Conservation (phyloP, 1,284 basidiomycete species). For the Chiua sp. region DNA sequence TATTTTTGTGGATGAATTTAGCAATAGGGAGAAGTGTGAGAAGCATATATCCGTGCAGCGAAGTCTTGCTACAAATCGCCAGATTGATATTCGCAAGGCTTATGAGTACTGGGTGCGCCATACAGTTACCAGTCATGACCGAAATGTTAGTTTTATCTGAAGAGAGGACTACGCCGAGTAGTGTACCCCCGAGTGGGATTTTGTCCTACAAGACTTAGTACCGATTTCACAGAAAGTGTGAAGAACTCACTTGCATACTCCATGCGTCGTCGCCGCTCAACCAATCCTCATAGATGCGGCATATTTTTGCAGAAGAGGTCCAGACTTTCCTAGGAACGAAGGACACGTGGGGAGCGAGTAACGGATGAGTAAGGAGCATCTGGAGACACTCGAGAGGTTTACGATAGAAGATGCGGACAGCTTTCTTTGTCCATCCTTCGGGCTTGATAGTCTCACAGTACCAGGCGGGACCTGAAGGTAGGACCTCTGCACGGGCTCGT, state of each 20-base stretch:
- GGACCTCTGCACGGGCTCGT: background rate
- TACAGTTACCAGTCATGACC: conserved; percentile 31
- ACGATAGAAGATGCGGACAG: background rate
- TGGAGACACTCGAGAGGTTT: conserved; percentile 2
- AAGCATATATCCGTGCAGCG: conserved; percentile 33
- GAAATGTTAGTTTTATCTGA: background rate
- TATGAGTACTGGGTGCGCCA: background rate
- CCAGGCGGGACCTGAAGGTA: background rate
- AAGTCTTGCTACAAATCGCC: conserved; percentile 35
- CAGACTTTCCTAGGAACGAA: conserved; percentile 8
- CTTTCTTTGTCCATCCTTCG: background rate
- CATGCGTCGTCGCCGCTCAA: background rate
- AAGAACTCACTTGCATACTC: background rate
- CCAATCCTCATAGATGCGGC: conserved; percentile 1
- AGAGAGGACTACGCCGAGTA: conserved; percentile 7
- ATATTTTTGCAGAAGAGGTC: background rate
- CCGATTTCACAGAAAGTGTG: background rate
- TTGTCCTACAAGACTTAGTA: background rate
- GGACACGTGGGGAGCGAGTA: background rate
- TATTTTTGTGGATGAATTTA: conserved; percentile 24
- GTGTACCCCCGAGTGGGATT: background rate
- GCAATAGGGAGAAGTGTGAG: conserved; percentile 37
- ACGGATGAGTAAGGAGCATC: conserved; percentile 3
- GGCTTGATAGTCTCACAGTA: background rate
- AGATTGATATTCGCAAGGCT: conserved; percentile 26